Evolutionary conservation across 1,139 yeast genomes (phyloP).

Genomic region (Yamadazyma friedrichii): DNA sequence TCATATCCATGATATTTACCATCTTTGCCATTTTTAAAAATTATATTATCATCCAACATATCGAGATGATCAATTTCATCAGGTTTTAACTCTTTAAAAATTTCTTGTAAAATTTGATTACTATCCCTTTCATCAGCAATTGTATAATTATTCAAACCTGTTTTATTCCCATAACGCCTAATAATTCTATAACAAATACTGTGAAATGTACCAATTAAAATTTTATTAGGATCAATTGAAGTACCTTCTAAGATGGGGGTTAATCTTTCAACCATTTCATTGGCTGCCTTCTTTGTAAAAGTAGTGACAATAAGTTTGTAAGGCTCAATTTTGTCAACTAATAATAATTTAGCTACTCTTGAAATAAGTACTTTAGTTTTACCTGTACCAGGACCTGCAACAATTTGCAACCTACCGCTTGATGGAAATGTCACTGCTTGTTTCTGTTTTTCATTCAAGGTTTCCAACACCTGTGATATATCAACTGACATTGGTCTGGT

Average conservation of each 20-base stretch:
- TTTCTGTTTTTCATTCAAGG: slow-evolving; percentile 51
- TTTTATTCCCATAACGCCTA: slow-evolving; percentile 50
- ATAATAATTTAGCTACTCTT: slow-evolving; percentile 69
- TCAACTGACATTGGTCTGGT: background rate
- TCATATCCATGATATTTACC: slow-evolving; percentile 31
- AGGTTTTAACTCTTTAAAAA: slow-evolving; percentile 33
- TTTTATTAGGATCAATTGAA: slow-evolving; percentile 34
- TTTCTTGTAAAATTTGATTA: slow-evolving; percentile 44
- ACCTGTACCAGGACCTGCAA: slow-evolving; percentile 93
- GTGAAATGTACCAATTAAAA: slow-evolving; percentile 85
- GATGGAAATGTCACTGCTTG: slow-evolving; percentile 60
- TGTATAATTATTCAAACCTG: slow-evolving; percentile 49
- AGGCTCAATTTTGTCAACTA: slow-evolving; percentile 53
- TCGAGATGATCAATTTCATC: slow-evolving; percentile 24
- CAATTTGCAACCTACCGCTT: slow-evolving; percentile 61
- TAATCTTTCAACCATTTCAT: slow-evolving; percentile 71
- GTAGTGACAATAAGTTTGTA: slow-evolving; percentile 75
- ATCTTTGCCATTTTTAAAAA: slow-evolving; percentile 9
- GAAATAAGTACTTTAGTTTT: slow-evolving; percentile 81
- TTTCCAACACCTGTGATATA: background rate
- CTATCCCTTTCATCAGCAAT: slow-evolving; percentile 72
- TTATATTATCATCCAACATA: slow-evolving; percentile 1
- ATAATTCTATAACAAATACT: slow-evolving; percentile 68
- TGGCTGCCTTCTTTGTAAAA: slow-evolving; percentile 87
- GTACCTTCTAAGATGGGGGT: slow-evolving; percentile 34